Percentiles rank a stretch among this genome's conserved stretches.
Conservation (phyloP, 148 eudicot genomes). For the Chenopodium formosanum region DNA sequence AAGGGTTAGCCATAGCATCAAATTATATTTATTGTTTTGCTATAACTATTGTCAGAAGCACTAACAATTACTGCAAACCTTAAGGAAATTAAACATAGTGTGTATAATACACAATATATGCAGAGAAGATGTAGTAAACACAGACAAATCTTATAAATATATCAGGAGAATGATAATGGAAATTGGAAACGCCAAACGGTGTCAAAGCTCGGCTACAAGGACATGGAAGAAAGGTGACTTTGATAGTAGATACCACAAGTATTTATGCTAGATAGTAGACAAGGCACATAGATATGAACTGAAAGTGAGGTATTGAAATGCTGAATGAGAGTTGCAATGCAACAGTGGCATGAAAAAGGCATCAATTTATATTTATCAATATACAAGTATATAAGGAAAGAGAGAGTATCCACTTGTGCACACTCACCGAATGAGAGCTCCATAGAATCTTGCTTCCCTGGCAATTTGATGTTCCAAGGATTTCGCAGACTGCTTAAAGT, state of each 20-base stretch:
- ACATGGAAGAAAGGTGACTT: neutral
- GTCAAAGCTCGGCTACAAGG: neutral
- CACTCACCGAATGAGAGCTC: slow-evolving; percentile 90
- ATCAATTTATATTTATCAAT: neutral
- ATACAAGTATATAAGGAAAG: neutral
- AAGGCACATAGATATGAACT: neutral
- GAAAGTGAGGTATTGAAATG: neutral
- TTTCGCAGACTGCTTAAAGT: slow-evolving; percentile 95
- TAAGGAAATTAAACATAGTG: too few species aligned
- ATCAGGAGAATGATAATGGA: neutral
- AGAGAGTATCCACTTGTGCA: neutral
- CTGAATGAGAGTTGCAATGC: neutral
- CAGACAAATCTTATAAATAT: neutral
- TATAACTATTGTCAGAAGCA: neutral
- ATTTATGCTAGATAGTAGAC: neutral
- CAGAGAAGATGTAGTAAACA: neutral
- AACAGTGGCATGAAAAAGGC: slow-evolving; percentile 3
- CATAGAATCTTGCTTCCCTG: slow-evolving; percentile 94
- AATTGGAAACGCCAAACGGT: neutral
- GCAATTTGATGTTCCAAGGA: slow-evolving; percentile 85
- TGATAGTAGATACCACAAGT: neutral
- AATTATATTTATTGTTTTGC: neutral
- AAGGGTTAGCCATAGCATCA: slow-evolving; percentile 4
- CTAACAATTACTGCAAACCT: neutral
- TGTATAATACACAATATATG: neutral